Evolutionary conservation across 2,329 filamentous ascomycete species (phyloP).

Genomic region (Pseudogymnoascus sp.): DNA sequence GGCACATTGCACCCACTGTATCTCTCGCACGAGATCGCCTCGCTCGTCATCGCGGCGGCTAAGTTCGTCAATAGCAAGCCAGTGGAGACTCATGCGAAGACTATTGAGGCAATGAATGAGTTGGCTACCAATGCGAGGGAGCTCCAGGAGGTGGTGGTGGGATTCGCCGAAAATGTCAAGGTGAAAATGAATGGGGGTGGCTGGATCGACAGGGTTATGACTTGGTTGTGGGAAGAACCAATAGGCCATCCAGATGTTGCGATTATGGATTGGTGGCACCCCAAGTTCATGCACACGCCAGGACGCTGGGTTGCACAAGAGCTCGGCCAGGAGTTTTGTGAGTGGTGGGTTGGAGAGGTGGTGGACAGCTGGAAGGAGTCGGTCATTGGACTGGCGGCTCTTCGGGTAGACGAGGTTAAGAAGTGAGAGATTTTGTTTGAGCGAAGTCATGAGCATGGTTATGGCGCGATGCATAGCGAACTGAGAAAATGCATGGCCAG

Average conservation of each 20-base stretch:
- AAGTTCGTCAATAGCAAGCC: conserved; percentile 16
- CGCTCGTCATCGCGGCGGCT: conserved; percentile 16
- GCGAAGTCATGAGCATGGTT: conserved; percentile 4
- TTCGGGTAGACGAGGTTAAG: conserved; percentile 13
- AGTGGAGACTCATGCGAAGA: conserved; percentile 8
- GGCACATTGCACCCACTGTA: conserved; percentile 25
- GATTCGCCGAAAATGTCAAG: conserved; percentile 15
- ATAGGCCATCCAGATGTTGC: neutral
- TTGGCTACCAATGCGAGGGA: conserved; percentile 13
- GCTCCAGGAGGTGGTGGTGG: conserved; percentile 11
- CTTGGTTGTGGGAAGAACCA: conserved; percentile 4
- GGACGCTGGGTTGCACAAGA: conserved; percentile 3
- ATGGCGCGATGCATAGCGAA: conserved; percentile 9
- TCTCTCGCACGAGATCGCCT: conserved; percentile 22
- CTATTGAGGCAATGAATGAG: neutral
- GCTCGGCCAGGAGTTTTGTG: conserved; percentile 11
- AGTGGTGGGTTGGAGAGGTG: conserved; percentile 16
- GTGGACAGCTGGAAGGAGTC: conserved; percentile 25
- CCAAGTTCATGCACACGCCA: neutral
- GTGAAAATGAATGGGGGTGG: conserved; percentile 27
- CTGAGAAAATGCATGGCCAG: neutral
- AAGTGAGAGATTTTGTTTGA: conserved; percentile 1
- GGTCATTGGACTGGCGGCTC: conserved; percentile 23
- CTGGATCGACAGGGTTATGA: conserved; percentile 27
- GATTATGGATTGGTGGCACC: conserved; percentile 1